These are phyloP conservation scores for Pichia cactophila DNA, from an alignment of 1,139 yeast genomes.

Conservation along the genomic window DNA sequence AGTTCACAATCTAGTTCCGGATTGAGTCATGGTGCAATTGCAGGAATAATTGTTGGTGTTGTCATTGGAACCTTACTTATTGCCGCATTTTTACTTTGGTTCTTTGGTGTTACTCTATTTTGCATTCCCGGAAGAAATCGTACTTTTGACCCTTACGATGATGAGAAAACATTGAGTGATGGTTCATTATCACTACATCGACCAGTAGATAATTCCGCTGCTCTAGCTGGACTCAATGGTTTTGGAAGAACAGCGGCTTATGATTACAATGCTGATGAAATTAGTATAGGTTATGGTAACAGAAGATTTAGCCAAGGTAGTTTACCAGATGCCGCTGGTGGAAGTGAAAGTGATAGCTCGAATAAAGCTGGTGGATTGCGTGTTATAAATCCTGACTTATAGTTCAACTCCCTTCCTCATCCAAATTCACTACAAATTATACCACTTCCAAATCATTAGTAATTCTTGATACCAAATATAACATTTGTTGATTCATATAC, in stretches of 20 bases:
- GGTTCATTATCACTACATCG: slow-evolving; percentile 8
- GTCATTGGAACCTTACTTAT: slow-evolving; percentile 43
- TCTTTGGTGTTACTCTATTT: slow-evolving; percentile 24
- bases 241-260: slow-evolving; percentile 13
- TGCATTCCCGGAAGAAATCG: slow-evolving; percentile 32
- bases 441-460: not conserved
- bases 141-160: slow-evolving; percentile 27
- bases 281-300: slow-evolving; percentile 26
- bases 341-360: slow-evolving; percentile 17
- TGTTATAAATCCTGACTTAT: slow-evolving; percentile 33
- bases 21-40: slow-evolving; percentile 51
- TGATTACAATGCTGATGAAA: slow-evolving; percentile 21
- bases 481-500: not conserved
- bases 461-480: not conserved
- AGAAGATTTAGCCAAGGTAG: slow-evolving; percentile 61
- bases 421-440: no score
- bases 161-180: slow-evolving; percentile 14
- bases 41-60: slow-evolving; percentile 64
- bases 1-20: slow-evolving; percentile 3
- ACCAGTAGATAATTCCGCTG: slow-evolving; percentile 1
- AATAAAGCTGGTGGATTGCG: slow-evolving; percentile 22
- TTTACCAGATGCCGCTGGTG: slow-evolving; percentile 48
- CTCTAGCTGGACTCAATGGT: slow-evolving; percentile 7
- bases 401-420: no score
- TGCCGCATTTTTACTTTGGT: slow-evolving; percentile 34